A percentile compares a stretch with the other conserved stretches of the same genome.
phyloP scores from a whole-genome alignment of 2,329 filamentous ascomycete genomes.

The Beauveria pseudobassiana region DNA sequence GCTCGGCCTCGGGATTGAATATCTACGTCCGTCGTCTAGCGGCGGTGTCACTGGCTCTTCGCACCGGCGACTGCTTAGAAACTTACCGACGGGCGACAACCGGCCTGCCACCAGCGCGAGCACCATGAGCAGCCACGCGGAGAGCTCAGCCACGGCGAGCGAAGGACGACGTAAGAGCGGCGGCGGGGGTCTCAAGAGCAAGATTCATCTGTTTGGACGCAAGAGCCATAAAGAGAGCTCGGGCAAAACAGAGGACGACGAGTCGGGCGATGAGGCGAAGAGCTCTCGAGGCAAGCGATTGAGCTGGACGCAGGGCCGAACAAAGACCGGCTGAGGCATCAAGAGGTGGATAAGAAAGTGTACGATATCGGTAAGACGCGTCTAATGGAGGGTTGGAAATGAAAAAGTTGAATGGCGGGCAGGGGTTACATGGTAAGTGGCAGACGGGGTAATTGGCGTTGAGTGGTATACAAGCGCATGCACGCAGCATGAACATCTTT shows the following conservation, averaged over 20 bases:
- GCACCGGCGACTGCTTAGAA: slow-evolving; percentile 15
- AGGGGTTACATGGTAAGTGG: not conserved
- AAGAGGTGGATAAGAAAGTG: not conserved
- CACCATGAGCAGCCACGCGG: slow-evolving; percentile 16
- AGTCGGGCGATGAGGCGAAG: slow-evolving; percentile 18
- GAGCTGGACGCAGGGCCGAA: slow-evolving; percentile 16
- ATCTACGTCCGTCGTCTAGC: slow-evolving; percentile 26
- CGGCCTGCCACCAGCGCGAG: slow-evolving; percentile 24
- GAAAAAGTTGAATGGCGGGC: not conserved
- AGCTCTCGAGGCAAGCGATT: slow-evolving; percentile 13
- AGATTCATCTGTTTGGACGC: slow-evolving; percentile 27
- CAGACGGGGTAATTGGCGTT: not conserved
- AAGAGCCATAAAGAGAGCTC: slow-evolving; percentile 20
- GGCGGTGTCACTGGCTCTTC: slow-evolving; percentile 19
- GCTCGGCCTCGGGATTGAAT: slow-evolving; percentile 22
- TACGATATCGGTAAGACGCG: not conserved
- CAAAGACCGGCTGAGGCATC: slow-evolving; percentile 15
- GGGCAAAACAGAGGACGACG: slow-evolving; percentile 16
- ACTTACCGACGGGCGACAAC: slow-evolving; percentile 19
- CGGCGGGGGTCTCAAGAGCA: slow-evolving; percentile 27
- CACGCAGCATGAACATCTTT: slow-evolving; percentile 2
- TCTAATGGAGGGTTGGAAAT: not conserved
- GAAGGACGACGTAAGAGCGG: slow-evolving; percentile 21
- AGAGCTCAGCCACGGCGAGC: slow-evolving; percentile 11
- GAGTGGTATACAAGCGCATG: not conserved